Evolutionary conservation across 768 basidiomycete genomes (phyloP), one percentile per base, ranked within the genome.

Genomic region (Pleurotus djamor): DNA sequence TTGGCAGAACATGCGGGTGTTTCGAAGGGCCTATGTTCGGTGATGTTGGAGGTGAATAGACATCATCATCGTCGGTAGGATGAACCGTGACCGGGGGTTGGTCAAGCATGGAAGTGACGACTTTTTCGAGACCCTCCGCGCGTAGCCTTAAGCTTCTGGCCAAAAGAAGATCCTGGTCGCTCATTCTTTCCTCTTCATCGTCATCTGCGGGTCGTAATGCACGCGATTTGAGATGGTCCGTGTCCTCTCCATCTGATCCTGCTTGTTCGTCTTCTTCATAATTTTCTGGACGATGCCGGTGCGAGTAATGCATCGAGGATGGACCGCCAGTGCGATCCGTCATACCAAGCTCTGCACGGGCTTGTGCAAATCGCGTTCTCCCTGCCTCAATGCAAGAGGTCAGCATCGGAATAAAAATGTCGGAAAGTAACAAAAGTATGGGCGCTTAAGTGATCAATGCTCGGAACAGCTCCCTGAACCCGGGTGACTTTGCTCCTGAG

Each of bases 321-420:
- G 84, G 79, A 1, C 88, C 90, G 5, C 89, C 89, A 0, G 90
- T 86, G 59, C 84, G 87, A 71, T 91, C 90, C 5, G 88, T 87
- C 91, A 93, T 92, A 37, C 89, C 90, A 9, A 94, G 82, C 71
- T 93, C 92, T 56, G 91, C 90, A 34, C 91, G 83, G 4, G 89
- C 91, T 70, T 94, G 92, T 6, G 88, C 86, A 63, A 92, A 91
- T 59, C 92, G 82, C 12, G 91, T 91, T 62, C 87, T 79, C 9
- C 81, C 86, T 81, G 43, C n/a, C 54, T 56, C 54, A 56, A 56
- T 16, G 32, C 44, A 10, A 10, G 38, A 38, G 21, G 12, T 56
- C 32, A 56, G 54, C 8, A 44, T n/a, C 38, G 4, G 21, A 32
- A 34, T 3, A 35, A 14, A 32, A 7, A 10, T 33, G 14, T 14